A percentile compares a stretch with the other conserved stretches of the same genome.
Evolutionary conservation across 306 rosid genomes (phyloP).

Genomic region (Prunus armeniaca): DNA sequence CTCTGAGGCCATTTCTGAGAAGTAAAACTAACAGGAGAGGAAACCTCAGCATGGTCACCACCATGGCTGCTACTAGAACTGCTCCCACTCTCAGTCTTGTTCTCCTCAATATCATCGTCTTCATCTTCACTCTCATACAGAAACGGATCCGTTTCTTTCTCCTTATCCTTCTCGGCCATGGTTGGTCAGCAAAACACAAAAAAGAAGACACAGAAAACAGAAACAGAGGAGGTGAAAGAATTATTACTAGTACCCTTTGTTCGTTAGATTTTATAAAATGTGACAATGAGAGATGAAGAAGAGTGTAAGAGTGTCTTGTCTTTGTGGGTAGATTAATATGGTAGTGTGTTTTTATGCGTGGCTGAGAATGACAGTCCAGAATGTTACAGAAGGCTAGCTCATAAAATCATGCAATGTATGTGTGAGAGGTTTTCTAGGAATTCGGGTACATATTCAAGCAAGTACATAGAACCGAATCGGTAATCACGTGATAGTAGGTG

Average conservation of each 20-base stretch:
- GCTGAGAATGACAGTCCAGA: not conserved
- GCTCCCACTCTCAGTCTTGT: constrained; percentile 22
- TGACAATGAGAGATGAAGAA: not conserved
- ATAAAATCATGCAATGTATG: too few relatives aligned
- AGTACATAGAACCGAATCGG: too few relatives aligned
- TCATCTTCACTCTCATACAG: constrained; percentile 30
- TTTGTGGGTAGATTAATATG: not conserved
- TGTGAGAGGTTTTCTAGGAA: too few relatives aligned
- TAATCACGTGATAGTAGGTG: too few relatives aligned
- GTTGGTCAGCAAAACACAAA: not conserved
- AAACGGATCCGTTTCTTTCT: constrained; percentile 25
- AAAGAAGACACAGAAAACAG: not conserved
- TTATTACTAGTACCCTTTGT: not conserved
- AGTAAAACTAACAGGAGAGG: constrained; percentile 27
- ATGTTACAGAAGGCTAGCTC: too few relatives aligned
- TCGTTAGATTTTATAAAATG: too few relatives aligned
- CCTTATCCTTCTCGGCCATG: constrained; percentile 36
- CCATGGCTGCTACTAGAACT: constrained; percentile 17
- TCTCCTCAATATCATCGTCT: constrained; percentile 38
- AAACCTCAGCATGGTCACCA: constrained; percentile 15
- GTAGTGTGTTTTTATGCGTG: not conserved
- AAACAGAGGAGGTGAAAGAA: not conserved
- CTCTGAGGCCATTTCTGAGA: constrained; percentile 84
- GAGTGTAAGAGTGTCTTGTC: not conserved
- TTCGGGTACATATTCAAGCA: too few relatives aligned